Conservation (phyloP, 495 filamentous ascomycete genomes). For the Trichoderma asperelloides region DNA sequence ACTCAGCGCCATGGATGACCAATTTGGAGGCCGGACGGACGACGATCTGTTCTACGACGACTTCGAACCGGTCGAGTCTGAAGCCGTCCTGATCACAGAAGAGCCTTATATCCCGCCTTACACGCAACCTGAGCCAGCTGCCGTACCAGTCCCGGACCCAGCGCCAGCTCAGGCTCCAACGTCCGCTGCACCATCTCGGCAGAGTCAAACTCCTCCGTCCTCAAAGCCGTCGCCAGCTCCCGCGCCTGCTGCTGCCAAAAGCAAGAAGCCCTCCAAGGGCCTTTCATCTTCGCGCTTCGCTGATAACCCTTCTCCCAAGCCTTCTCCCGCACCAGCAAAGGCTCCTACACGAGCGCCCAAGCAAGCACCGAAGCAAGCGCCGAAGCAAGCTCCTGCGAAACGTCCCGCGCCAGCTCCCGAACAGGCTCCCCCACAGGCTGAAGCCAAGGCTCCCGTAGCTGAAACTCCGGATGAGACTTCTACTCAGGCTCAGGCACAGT, state of each 20-base stretch:
- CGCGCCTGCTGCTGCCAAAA: slow-evolving; percentile 1
- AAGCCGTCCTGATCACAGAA: neutral
- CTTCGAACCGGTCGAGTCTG: slow-evolving; percentile 31
- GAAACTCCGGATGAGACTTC: slow-evolving; percentile 8
- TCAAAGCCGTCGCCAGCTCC: slow-evolving; percentile 2
- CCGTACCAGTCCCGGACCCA: neutral
- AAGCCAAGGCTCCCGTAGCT: slow-evolving; percentile 6
- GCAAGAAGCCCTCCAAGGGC: neutral
- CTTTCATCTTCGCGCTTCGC: slow-evolving; percentile 4
- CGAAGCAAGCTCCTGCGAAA: no score
- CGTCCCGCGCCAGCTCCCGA: neutral
- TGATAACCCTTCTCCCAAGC: slow-evolving; percentile 11
- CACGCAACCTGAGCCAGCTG: neutral
- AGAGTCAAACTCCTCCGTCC: slow-evolving; percentile 7
- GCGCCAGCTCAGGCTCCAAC: neutral
- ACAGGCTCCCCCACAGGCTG: slow-evolving; percentile 6
- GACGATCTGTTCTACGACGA: slow-evolving; percentile 44
- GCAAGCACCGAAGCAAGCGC: slow-evolving; percentile 7
- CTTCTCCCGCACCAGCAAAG: neutral
- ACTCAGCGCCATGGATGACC: slow-evolving; percentile 30
- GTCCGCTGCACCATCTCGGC: neutral
- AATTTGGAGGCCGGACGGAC: slow-evolving; percentile 42
- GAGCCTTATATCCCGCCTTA: slow-evolving; percentile 11
- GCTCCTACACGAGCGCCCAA: neutral
- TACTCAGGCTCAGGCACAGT: slow-evolving; percentile 7